A percentile compares a stretch with the other conserved stretches of the same genome.
Conservation (phyloP, 257 asterid species). For the Solanum ahanhuiri region DNA sequence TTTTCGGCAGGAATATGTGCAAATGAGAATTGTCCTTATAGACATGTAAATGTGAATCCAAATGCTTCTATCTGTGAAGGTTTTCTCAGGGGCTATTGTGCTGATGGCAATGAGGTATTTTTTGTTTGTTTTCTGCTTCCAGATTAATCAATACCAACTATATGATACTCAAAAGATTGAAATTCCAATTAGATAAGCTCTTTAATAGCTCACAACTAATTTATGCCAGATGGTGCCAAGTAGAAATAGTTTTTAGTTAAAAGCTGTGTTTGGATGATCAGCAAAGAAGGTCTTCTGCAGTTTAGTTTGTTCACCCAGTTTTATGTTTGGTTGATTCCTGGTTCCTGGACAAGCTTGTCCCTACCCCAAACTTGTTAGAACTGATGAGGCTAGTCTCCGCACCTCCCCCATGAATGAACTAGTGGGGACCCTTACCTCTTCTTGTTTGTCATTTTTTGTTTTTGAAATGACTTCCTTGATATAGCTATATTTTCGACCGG, state of each 20-base stretch:
- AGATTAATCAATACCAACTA: neutral
- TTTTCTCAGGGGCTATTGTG: slow-evolving; percentile 89
- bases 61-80: slow-evolving; percentile 66
- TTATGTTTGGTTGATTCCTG: neutral
- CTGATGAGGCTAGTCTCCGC: neutral
- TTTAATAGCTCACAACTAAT: neutral
- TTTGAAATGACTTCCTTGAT: neutral
- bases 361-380: neutral
- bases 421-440: neutral
- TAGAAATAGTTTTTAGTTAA: neutral
- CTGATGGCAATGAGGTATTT: slow-evolving; percentile 89
- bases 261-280: neutral
- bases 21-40: slow-evolving; percentile 78
- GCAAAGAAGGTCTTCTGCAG: neutral
- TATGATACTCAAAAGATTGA: neutral
- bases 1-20: slow-evolving; percentile 76
- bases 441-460: neutral
- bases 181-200: neutral
- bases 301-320: neutral
- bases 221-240: neutral
- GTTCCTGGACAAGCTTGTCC: neutral
- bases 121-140: slow-evolving; percentile 5
- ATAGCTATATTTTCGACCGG: neutral
- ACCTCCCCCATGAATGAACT: neutral
- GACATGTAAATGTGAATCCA: slow-evolving; percentile 78